A percentile compares a stretch with the other conserved stretches of the same genome.
Evolutionary conservation across 2,329 filamentous ascomycete genomes (phyloP).

Genomic region (Trichophyton rubrum): DNA sequence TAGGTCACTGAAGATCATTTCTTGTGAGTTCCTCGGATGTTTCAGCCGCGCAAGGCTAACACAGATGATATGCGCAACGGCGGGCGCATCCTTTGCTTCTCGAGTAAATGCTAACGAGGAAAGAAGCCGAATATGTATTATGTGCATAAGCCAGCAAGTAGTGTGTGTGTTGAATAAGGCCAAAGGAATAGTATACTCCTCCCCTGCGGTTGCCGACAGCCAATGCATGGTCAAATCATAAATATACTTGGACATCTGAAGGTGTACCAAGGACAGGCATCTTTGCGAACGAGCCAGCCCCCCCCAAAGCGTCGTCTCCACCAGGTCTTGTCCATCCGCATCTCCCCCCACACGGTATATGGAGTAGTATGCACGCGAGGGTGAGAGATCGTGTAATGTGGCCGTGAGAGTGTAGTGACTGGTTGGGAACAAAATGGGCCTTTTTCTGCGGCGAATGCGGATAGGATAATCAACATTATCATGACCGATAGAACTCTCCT

Average conservation of each 20-base stretch:
- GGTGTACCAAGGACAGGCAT: neutral
- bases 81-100: neutral
- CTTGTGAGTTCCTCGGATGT: conserved; percentile 3
- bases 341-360: neutral
- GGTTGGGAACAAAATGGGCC: neutral
- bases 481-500: neutral
- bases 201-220: neutral
- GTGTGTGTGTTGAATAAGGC: neutral
- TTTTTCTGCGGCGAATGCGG: neutral
- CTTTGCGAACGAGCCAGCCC: neutral
- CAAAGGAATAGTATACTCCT: neutral
- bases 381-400: neutral
- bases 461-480: neutral
- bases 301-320: neutral
- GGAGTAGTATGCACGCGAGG: conserved; percentile 1
- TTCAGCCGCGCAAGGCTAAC: conserved; percentile 3
- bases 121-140: neutral
- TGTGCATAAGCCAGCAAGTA: neutral
- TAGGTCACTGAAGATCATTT: neutral
- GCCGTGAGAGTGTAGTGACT: neutral
- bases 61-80: neutral
- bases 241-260: neutral
- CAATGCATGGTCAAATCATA: neutral
- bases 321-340: neutral
- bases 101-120: conserved; percentile 2